Percentiles rank a stretch among this genome's conserved stretches.
These are phyloP conservation scores for Metrosideros polymorpha DNA, from an alignment of 441 rosid species.

Conservation along the genomic window DNA sequence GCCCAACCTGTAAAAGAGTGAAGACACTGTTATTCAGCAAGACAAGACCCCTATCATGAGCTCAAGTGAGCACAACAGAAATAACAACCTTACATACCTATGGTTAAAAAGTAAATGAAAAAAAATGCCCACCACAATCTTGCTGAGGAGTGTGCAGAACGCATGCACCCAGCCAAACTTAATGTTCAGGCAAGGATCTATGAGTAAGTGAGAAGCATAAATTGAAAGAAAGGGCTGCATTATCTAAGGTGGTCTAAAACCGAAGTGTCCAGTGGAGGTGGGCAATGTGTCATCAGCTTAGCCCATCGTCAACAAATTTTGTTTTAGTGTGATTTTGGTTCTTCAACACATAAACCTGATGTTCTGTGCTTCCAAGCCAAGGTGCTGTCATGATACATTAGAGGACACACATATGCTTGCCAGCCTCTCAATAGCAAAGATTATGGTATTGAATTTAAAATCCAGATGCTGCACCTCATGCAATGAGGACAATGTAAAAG, in stretches of 20 bases:
- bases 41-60: background rate
- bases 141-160: background rate
- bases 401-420: background rate
- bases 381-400: background rate
- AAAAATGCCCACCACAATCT: background rate
- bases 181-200: background rate
- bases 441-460: background rate
- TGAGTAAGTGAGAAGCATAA: background rate
- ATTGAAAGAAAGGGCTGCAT: background rate
- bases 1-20: conserved; percentile 43
- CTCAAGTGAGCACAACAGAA: background rate
- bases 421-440: background rate
- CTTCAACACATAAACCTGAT: background rate
- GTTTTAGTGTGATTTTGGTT: background rate
- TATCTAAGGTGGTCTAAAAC: background rate
- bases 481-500: background rate
- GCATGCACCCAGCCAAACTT: background rate
- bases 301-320: background rate
- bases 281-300: background rate
- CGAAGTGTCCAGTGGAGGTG: background rate
- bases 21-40: conserved; percentile 12
- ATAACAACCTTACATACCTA: background rate
- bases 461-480: background rate
- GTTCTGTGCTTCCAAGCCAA: background rate
- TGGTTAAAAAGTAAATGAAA: background rate